phyloP scores from a whole-genome alignment of 805 yeast species.

The Pichia californica region DNA sequence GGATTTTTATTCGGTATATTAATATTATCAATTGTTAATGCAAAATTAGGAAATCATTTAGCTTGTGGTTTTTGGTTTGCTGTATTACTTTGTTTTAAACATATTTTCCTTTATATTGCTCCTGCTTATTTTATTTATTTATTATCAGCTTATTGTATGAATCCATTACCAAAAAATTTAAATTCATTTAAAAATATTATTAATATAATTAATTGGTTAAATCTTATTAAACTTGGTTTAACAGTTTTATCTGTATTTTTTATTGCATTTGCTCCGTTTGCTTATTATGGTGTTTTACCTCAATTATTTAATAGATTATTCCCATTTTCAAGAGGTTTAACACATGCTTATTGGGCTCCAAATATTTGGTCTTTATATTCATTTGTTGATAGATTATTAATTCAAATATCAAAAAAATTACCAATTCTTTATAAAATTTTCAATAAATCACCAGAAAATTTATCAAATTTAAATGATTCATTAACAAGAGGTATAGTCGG shows the following conservation, averaged over 20 bases:
- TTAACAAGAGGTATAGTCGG: conserved; percentile 86
- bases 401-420: conserved; percentile 30
- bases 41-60: conserved; percentile 50
- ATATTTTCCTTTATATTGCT: conserved; percentile 85
- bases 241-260: conserved; percentile 57
- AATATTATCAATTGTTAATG: conserved; percentile 66
- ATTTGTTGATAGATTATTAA: conserved; percentile 64
- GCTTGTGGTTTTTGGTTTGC: conserved; percentile 67
- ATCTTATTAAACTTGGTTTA: conserved; percentile 54
- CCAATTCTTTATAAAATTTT: conserved; percentile 14
- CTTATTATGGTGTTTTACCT: conserved; percentile 52
- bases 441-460: neutral
- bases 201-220: conserved; percentile 41
- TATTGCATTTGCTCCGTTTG: conserved; percentile 75
- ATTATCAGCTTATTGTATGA: conserved; percentile 65
- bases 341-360: conserved; percentile 99
- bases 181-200: conserved; percentile 22
- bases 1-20: conserved; percentile 87
- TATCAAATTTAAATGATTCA: conserved; percentile 8
- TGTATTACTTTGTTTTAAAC: conserved; percentile 83
- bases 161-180: conserved; percentile 17
- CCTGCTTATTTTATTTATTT: conserved; percentile 87
- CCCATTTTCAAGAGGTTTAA: conserved; percentile 91
- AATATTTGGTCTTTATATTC: conserved; percentile 95
- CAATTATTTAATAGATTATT: conserved; percentile 66